Evolutionary conservation across 768 basidiomycete genomes (phyloP), one percentile per base, ranked within the genome.

Genomic region (Boletus sp.): DNA sequence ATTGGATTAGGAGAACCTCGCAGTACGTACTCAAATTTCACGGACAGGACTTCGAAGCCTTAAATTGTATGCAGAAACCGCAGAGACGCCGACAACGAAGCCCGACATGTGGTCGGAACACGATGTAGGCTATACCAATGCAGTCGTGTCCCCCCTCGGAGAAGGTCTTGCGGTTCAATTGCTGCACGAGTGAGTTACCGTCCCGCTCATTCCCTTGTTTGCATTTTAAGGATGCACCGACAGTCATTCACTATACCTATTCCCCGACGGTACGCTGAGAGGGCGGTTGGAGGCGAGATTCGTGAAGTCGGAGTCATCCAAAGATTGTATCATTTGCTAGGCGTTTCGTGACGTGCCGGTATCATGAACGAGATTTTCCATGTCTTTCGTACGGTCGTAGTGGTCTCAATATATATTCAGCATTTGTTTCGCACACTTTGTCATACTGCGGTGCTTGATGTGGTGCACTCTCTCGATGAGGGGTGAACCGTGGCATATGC

Each of bases 391-490:
- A 35, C 11, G 7, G 33, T 11, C 11, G 33, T 35, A 35, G 33
- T 35, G 33, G 33, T 35, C 33, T 35, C 33, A 35, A 24, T 24
- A 24, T 24, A 24, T 24, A 24, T 24, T 24, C 24, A 24, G 24
- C 24, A 24, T 24, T 24, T 24, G 24, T 24, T 24, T 24, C 24
- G 24, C 24, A 24, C 24, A 24, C n/a, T n/a, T n/a, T n/a, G n/a
- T 35, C 33, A 35, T 35, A 35, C 7, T 35, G 33, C 33, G 4
- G 33, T 85, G 1, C 70, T 80, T 12, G 79, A 81, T 57, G 71
- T 79, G 48, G 84, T 83, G 45, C 48, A 60, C 76, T 81, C 0
- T 81, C 7, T 80, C 83, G 8, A 78, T 70, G 66, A 62, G 40
- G n/a, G 54, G 33, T 35, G 33, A 2, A 35, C 24, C 11, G 33